phyloP scores from a whole-genome alignment of 2,329 filamentous ascomycete species.

The Ophiocordyceps australis region DNA sequence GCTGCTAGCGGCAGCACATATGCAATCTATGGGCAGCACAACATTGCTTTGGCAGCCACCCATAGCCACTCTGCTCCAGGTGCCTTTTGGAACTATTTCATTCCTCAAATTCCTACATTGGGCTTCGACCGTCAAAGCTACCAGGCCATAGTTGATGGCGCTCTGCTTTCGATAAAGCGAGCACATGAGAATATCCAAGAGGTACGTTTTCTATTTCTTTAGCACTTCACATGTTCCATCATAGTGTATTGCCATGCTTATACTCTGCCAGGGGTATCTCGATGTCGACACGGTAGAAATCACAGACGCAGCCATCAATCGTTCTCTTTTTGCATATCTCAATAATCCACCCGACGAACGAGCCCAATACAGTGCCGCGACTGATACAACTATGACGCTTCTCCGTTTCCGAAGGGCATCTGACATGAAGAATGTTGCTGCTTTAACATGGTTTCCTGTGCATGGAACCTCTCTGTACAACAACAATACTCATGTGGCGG shows the following conservation, averaged over 20 bases:
- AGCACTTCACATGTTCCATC: neutral
- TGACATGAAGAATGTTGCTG: constrained; percentile 58
- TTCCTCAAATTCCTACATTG: constrained; percentile 76
- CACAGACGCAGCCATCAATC: constrained; percentile 65
- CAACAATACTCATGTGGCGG: constrained; percentile 80
- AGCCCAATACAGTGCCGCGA: constrained; percentile 37
- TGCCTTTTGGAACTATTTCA: constrained; percentile 83
- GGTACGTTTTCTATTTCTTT: too few species aligned
- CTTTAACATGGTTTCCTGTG: constrained; percentile 81
- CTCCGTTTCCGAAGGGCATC: constrained; percentile 58
- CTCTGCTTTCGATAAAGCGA: constrained; percentile 60
- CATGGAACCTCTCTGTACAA: constrained; percentile 82
- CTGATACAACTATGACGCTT: constrained; percentile 48
- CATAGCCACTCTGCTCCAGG: constrained; percentile 86
- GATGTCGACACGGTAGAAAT: constrained; percentile 54
- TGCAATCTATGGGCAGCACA: constrained; percentile 56
- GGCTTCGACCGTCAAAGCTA: constrained; percentile 82
- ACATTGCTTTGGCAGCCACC: constrained; percentile 78
- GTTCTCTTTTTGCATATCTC: constrained; percentile 74
- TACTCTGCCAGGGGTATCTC: constrained; percentile 38
- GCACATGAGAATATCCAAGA: constrained; percentile 43
- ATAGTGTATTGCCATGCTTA: neutral
- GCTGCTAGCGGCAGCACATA: constrained; percentile 52
- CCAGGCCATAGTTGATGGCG: constrained; percentile 72
- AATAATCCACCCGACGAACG: constrained; percentile 68